These are phyloP conservation scores for Aspergillus heteromorphus DNA, from an alignment of 495 filamentous ascomycete species.

Conservation along the genomic window DNA sequence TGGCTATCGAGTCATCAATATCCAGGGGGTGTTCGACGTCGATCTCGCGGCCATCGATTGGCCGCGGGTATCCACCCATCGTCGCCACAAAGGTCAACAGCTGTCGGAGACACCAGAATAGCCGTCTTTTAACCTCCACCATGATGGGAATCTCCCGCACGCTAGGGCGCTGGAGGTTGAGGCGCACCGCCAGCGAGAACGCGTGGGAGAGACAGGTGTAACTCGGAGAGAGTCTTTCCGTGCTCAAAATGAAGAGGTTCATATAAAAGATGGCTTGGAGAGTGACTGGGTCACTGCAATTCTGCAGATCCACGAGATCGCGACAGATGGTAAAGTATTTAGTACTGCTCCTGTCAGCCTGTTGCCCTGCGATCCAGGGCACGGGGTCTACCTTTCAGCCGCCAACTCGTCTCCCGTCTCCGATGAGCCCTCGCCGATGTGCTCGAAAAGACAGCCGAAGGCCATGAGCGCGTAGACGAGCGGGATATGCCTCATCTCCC, in stretches of 20 bases:
- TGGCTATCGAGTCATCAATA: background rate
- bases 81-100: conserved; percentile 3
- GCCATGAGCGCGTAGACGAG: conserved; percentile 10
- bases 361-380: too few species aligned
- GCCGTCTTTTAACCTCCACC: background rate
- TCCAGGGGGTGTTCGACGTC: conserved; percentile 2
- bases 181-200: conserved; percentile 9
- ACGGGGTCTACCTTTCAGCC: background rate
- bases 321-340: conserved; percentile 9
- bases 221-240: background rate
- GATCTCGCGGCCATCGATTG: conserved; percentile 1
- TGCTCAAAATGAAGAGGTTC: conserved; percentile 8
- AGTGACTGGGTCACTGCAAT: conserved; percentile 4
- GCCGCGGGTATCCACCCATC: conserved; percentile 2
- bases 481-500: conserved; percentile 2
- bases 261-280: conserved; percentile 13
- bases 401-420: background rate
- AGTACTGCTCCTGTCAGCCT: conserved; percentile 1
- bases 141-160: background rate
- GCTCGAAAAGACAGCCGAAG: conserved; percentile 4
- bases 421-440: background rate
- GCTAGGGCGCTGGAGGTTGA: conserved; percentile 2
- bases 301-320: conserved; percentile 2
- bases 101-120: conserved; percentile 9
- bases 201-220: conserved; percentile 8